Evolutionary conservation across 768 basidiomycete genomes (phyloP).

Genomic region (Suillus hirtellus): DNA sequence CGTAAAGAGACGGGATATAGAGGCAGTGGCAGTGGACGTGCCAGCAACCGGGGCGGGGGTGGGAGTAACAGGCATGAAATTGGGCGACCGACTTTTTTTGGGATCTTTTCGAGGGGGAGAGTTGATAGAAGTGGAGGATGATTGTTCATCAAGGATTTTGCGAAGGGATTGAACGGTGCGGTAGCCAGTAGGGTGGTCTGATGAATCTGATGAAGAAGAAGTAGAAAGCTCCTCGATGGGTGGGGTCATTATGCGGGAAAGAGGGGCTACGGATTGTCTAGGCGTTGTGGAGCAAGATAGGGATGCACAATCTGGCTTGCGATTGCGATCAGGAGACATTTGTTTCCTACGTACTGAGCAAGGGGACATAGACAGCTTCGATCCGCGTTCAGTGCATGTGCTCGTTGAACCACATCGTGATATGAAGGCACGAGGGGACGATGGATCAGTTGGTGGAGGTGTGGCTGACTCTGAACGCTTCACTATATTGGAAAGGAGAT

Average conservation of each 20-base stretch:
- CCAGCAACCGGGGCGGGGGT: conserved; percentile 55
- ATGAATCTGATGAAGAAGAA: conserved; percentile 52
- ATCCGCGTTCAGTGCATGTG: conserved; percentile 26
- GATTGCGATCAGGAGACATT: conserved; percentile 19
- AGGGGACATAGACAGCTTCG: conserved; percentile 17
- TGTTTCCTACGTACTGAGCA: conserved; percentile 16
- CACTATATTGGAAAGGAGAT: conserved; percentile 61
- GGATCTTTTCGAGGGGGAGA: conserved; percentile 15
- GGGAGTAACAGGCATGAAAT: conserved; percentile 39
- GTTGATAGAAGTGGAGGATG: conserved; percentile 35
- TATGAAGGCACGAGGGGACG: conserved; percentile 31
- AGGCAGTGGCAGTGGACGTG: conserved; percentile 78
- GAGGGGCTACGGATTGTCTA: conserved; percentile 22
- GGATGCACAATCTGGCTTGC: conserved; percentile 12
- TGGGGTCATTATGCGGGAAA: conserved; percentile 50
- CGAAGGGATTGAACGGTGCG: conserved; percentile 66
- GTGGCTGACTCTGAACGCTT: conserved; percentile 33
- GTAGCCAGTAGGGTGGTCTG: conserved; percentile 52
- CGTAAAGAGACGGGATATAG: conserved; percentile 74
- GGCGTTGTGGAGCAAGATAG: conserved; percentile 34
- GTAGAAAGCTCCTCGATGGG: conserved; percentile 55
- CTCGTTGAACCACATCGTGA: conserved; percentile 37
- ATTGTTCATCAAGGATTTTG: conserved; percentile 61
- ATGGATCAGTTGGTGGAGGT: conserved; percentile 17
- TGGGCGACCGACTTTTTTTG: conserved; percentile 20